These are phyloP conservation scores for Clohesyomyces aquaticus DNA, from an alignment of 495 filamentous ascomycete genomes.

Conservation along the genomic window DNA sequence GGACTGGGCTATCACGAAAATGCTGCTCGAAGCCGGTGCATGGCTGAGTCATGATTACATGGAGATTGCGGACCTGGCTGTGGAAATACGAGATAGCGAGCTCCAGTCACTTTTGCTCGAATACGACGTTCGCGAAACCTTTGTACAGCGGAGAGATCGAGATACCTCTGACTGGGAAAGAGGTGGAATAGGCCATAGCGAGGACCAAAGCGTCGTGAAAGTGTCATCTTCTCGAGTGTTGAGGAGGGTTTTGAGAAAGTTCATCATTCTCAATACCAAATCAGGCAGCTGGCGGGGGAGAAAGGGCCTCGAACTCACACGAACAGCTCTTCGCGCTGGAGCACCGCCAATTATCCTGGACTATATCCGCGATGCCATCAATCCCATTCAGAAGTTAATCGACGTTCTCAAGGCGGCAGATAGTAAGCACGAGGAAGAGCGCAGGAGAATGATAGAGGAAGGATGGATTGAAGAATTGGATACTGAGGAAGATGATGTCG, in stretches of 20 bases:
- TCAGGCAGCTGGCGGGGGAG: slow-evolving; percentile 6
- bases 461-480: slow-evolving; percentile 7
- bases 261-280: neutral
- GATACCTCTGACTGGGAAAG: neutral
- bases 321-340: slow-evolving; percentile 10
- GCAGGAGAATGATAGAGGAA: neutral
- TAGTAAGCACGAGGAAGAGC: slow-evolving; percentile 2
- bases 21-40: slow-evolving; percentile 25
- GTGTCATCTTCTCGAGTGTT: neutral
- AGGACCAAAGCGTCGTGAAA: neutral
- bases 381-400: slow-evolving; percentile 9
- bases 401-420: slow-evolving; percentile 13
- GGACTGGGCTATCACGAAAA: slow-evolving; percentile 3
- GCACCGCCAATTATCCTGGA: slow-evolving; percentile 17
- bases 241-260: slow-evolving; percentile 3
- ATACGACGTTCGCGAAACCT: slow-evolving; percentile 18
- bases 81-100: slow-evolving; percentile 13
- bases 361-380: slow-evolving; percentile 5
- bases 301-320: slow-evolving; percentile 10
- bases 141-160: neutral
- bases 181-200: neutral
- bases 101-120: slow-evolving; percentile 4
- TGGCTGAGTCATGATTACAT: slow-evolving; percentile 28
- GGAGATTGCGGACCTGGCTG: slow-evolving; percentile 17
- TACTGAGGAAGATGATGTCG: slow-evolving; percentile 6